phyloP scores from a whole-genome alignment of 768 basidiomycete genomes.

The Filobasidium wieringae region DNA sequence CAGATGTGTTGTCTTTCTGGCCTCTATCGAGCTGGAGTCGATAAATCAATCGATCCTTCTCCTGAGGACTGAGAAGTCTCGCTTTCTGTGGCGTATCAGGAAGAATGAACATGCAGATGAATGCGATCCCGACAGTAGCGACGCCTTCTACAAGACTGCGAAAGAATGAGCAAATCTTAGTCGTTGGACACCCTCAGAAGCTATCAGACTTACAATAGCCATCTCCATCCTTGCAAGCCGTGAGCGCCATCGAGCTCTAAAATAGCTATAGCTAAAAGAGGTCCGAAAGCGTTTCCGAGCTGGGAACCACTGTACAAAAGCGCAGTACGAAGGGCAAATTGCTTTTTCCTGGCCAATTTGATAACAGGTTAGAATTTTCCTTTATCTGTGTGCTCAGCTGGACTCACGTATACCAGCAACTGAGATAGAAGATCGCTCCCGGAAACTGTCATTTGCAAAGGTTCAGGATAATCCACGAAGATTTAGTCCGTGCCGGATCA shows the following conservation, averaged over 20 bases:
- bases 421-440: conserved; percentile 30
- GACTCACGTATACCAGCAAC: conserved; percentile 17
- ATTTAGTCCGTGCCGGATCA: neutral
- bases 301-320: conserved; percentile 28
- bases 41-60: conserved; percentile 24
- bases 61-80: conserved; percentile 46
- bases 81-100: conserved; percentile 74
- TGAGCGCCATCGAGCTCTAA: conserved; percentile 21
- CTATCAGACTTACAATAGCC: conserved; percentile 18
- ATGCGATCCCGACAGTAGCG: conserved; percentile 12
- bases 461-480: too few species aligned
- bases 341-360: conserved; percentile 15
- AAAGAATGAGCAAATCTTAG: neutral
- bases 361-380: neutral
- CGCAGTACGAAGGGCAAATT: conserved; percentile 26
- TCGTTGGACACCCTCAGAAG: neutral
- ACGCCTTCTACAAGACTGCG: conserved; percentile 11
- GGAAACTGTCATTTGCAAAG: too few species aligned
- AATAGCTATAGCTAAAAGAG: conserved; percentile 32
- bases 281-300: conserved; percentile 31
- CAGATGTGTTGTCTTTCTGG: conserved; percentile 25
- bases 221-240: conserved; percentile 36
- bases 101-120: conserved; percentile 29
- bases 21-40: conserved; percentile 28
- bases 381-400: neutral